phyloP scores from a whole-genome alignment of 768 basidiomycete genomes.

The Tulasnella sp. region DNA sequence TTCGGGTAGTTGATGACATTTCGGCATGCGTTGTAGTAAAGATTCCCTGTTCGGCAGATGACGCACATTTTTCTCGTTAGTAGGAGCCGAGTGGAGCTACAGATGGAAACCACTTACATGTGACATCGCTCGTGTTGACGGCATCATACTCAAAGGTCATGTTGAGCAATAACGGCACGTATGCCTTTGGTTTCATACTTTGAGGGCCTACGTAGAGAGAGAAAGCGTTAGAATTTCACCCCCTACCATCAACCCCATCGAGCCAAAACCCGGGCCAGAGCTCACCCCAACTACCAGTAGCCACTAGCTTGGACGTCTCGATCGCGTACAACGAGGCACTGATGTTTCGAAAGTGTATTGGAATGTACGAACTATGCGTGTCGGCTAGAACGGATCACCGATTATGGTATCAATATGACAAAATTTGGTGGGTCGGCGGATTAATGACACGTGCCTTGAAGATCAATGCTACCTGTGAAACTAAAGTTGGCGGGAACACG shows the following conservation, averaged over 20 bases:
- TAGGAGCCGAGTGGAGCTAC: no score
- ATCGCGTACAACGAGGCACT: conserved; percentile 61
- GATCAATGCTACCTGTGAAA: conserved; percentile 64
- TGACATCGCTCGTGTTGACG: conserved; percentile 66
- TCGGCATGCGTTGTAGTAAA: conserved; percentile 70
- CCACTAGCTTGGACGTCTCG: conserved; percentile 52
- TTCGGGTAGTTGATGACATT: conserved; percentile 39
- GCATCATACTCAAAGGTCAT: conserved; percentile 77
- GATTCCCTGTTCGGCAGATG: conserved; percentile 41
- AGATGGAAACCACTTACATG: conserved; percentile 45
- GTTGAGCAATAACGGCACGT: conserved; percentile 57
- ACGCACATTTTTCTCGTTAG: no score
- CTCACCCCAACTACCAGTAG: conserved; percentile 47
- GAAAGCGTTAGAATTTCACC: not conserved
- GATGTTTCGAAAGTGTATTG: conserved; percentile 58
- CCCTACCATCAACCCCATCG: no score
- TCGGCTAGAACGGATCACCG: conserved; percentile 34
- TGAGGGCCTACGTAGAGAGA: conserved; percentile 19
- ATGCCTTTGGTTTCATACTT: conserved; percentile 54
- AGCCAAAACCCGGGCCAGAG: not conserved
- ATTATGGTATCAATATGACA: not conserved
- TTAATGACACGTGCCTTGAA: conserved; percentile 41
- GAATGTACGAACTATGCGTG: conserved; percentile 63
- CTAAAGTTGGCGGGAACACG: conserved; percentile 80
- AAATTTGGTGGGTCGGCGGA: no score